Conservation (phyloP, 2,329 filamentous ascomycete genomes). For the Trichoderma sp. region DNA sequence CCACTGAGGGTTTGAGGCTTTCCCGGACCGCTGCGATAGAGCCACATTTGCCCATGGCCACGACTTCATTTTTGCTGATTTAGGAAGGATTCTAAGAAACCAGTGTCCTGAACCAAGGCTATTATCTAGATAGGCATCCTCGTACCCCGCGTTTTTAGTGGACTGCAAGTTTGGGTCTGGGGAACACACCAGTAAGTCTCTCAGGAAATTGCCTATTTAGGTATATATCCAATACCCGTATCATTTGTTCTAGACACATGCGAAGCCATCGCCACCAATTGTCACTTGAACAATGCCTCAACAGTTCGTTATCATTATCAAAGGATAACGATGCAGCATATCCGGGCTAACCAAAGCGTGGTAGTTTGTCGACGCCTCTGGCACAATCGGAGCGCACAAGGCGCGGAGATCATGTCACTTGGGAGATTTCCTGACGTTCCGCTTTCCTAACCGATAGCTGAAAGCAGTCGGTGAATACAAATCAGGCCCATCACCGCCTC, state of each 20-base stretch:
- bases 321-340: background rate
- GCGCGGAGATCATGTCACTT: slow-evolving; percentile 9
- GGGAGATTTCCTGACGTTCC: background rate
- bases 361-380: background rate
- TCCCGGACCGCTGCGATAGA: slow-evolving; percentile 8
- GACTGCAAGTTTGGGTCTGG: background rate
- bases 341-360: background rate
- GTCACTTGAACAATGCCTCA: background rate
- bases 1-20: background rate
- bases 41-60: background rate
- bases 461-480: slow-evolving; percentile 8
- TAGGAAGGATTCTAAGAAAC: background rate
- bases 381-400: background rate
- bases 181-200: background rate
- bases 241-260: background rate
- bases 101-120: background rate
- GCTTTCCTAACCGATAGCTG: background rate
- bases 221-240: background rate
- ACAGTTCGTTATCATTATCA: background rate
- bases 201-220: slow-evolving; percentile 1
- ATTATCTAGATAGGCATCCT: slow-evolving; percentile 5
- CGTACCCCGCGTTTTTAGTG: slow-evolving; percentile 14
- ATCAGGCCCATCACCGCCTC: slow-evolving; percentile 7
- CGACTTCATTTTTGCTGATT: background rate
- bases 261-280: slow-evolving; percentile 2